phyloP scores from a whole-genome alignment of 75 land plant species.

The Ceratopteris richardii region DNA sequence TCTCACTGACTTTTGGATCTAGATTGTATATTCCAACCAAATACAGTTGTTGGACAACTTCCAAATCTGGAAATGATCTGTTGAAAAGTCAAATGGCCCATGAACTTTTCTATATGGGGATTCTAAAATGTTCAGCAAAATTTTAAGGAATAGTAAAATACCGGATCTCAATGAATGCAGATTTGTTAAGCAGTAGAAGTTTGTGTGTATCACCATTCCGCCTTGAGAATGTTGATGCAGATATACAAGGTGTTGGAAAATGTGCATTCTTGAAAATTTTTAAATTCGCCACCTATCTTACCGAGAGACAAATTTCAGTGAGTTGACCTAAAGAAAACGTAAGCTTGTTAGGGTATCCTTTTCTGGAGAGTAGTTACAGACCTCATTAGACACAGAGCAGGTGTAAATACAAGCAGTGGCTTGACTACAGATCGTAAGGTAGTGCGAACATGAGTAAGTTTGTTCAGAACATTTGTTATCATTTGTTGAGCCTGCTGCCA shows the following conservation, averaged over 20 bases:
- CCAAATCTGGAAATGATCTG: conserved; percentile 36
- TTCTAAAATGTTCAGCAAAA: too few relatives aligned
- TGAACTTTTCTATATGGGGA: too few relatives aligned
- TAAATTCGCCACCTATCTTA: not conserved
- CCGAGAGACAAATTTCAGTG: too few relatives aligned
- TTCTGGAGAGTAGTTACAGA: not conserved
- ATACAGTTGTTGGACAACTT: conserved; percentile 15
- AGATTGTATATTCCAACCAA: conserved; percentile 12
- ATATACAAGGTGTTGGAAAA: conserved; percentile 10
- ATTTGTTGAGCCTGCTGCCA: too few relatives aligned
- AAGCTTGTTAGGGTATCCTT: too few relatives aligned
- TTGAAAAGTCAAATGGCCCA: not conserved
- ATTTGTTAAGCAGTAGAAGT: conserved; percentile 12
- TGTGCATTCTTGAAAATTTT: conserved; percentile 9
- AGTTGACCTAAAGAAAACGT: too few relatives aligned
- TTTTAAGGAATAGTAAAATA: too few relatives aligned
- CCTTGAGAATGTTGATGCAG: conserved; percentile 14
- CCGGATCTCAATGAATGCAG: conserved; percentile 19
- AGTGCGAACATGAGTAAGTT: not conserved
- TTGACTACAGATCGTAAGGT: not conserved
- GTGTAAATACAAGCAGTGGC: not conserved
- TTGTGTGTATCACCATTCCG: conserved; percentile 7
- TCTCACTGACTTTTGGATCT: conserved; percentile 18
- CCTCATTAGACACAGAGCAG: not conserved
- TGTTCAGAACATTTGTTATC: not conserved